phyloP scores from a whole-genome alignment of 768 basidiomycete species.

The Mycena rebaudengoi region DNA sequence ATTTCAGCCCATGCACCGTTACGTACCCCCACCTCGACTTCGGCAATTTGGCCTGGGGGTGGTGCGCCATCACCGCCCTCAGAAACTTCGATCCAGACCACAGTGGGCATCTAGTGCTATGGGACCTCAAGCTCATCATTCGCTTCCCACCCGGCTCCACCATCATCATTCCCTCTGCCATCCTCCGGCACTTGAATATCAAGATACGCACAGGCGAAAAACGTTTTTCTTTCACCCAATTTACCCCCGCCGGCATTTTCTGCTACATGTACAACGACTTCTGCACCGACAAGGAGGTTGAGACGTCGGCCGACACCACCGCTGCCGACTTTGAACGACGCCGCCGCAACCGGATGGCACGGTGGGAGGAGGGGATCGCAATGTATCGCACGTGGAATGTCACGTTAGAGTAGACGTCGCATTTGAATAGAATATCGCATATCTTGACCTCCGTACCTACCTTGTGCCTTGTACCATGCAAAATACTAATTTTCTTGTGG shows the following conservation, averaged over 20 bases:
- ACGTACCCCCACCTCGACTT: neutral
- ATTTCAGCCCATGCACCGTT: neutral
- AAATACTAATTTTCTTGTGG: neutral
- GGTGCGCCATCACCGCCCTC: neutral
- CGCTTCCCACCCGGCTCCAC: neutral
- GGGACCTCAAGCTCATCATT: neutral
- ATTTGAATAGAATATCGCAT: slow-evolving; percentile 6
- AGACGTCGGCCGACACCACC: neutral
- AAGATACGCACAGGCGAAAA: neutral
- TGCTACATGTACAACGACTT: neutral
- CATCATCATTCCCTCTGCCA: neutral
- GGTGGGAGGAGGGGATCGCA: neutral
- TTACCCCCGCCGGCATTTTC: neutral
- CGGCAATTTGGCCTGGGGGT: neutral
- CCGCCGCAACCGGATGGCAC: neutral
- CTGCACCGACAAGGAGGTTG: neutral
- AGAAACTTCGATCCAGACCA: neutral
- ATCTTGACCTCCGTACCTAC: no score
- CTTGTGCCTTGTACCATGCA: neutral
- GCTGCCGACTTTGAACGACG: neutral
- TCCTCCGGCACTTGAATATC: neutral
- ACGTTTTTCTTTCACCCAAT: neutral
- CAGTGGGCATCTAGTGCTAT: neutral
- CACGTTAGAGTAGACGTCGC: slow-evolving; percentile 8
- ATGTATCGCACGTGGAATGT: neutral